Percentiles rank a stretch among this genome's conserved stretches.
These are phyloP conservation scores for Hanseniaspora uvarum DNA, from an alignment of 1,139 yeast species.

Conservation along the genomic window DNA sequence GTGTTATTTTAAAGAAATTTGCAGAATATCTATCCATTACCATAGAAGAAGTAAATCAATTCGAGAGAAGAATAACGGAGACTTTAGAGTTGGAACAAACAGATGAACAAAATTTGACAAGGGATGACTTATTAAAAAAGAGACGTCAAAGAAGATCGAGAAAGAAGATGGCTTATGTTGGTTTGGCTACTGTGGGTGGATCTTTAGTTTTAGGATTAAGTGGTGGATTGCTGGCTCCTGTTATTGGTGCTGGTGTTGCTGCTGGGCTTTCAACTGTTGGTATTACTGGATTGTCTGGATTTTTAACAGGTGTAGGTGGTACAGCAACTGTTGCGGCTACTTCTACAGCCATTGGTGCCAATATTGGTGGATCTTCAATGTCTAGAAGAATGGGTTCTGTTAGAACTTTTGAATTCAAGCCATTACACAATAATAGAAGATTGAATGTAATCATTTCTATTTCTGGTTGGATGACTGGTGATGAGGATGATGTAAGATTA, in stretches of 20 bases:
- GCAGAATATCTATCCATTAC: slow-evolving; percentile 52
- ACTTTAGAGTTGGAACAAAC: slow-evolving; percentile 78
- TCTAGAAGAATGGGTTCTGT: slow-evolving; percentile 81
- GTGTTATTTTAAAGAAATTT: slow-evolving; percentile 60
- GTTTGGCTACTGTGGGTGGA: slow-evolving; percentile 95
- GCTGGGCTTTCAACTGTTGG: slow-evolving; percentile 96
- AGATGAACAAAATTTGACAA: slow-evolving; percentile 67
- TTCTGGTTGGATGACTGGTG: slow-evolving; percentile 97
- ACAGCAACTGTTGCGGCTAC: slow-evolving; percentile 88
- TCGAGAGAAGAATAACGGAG: slow-evolving; percentile 83
- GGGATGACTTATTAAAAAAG: slow-evolving; percentile 55
- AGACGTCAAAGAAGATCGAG: slow-evolving; percentile 56
- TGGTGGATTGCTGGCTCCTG: slow-evolving; percentile 93
- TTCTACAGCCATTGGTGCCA: slow-evolving; percentile 84
- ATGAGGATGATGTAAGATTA: slow-evolving; percentile 86
- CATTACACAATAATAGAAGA: slow-evolving; percentile 81
- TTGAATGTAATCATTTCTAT: slow-evolving; percentile 83
- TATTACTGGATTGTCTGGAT: slow-evolving; percentile 80
- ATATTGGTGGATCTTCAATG: slow-evolving; percentile 81
- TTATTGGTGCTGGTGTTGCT: slow-evolving; percentile 95
- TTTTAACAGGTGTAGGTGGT: slow-evolving; percentile 94
- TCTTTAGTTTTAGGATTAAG: slow-evolving; percentile 87
- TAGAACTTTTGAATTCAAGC: slow-evolving; percentile 84
- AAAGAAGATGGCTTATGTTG: slow-evolving; percentile 74
- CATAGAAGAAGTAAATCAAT: slow-evolving; percentile 63